Base-by-base conservation (phyloP, 2,329 filamentous ascomycete genomes). In the Scedosporium boydii region DNA sequence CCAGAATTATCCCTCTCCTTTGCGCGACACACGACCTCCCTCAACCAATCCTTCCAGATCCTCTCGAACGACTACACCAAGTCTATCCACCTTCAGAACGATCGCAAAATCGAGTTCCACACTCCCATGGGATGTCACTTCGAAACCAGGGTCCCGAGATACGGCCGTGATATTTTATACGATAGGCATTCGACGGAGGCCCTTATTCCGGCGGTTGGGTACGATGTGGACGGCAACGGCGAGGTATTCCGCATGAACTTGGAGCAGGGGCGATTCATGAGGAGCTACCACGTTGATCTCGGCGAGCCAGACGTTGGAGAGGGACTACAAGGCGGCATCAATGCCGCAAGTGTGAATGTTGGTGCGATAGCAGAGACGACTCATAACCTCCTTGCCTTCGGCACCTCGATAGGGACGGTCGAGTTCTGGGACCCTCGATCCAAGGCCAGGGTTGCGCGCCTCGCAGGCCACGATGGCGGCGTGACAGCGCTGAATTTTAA, bases 361-460 rank as follows among this genome's bases (percentile, higher is more conserved):
- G 93, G 87, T 12, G 88, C 93, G 3, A 85, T 96, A 64, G 95
- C 95, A 3, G 91, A 97, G 71, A 84, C 88, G 48, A 93, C 90
- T 58, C 95, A 99, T 73, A 95, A 95, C 63, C 80, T 99, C 4
- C 82, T 93, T 41, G 93, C 93, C 0, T 99, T 99, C 69, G 95
- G 96, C 60, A 99, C 95, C 1, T 93, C 91, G 2, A 79, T 95
- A 63, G 93, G 95, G n/a, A 96, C 93, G 0, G 91, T 98, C 27
- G 95, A 99, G 72, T 93, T 98, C 70, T 99, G 93, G 91, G 95
- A 99, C 72, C 84, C 93, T 1, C 84, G 95, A 64, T 92, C 90
- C 34, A 88, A 91, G 71, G 88, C 88, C 62, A 83, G 91, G 63
- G 89, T 93, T 10, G 93, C 91, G 16, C 82, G 93, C 18, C 78